phyloP scores from a whole-genome alignment of 108 stramenopile genomes.

The Discostella stelligeroides region DNA sequence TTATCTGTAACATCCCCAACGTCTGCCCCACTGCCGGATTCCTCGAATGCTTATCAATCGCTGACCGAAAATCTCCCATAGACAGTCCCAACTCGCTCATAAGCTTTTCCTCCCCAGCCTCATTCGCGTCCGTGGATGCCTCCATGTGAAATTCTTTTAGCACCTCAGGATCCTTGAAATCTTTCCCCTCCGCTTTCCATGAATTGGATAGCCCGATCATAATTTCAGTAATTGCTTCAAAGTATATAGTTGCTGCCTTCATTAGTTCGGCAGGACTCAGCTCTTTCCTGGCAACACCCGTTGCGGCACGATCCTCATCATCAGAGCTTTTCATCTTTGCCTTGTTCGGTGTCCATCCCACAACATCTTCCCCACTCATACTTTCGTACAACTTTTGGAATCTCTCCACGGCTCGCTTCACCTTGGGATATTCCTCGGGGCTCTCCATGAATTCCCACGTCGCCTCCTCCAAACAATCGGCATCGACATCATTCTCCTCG shows the following conservation, averaged over 20 bases:
- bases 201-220: constrained; percentile 67
- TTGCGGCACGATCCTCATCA: neutral
- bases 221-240: constrained; percentile 70
- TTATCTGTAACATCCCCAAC: constrained; percentile 85
- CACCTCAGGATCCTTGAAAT: constrained; percentile 64
- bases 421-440: constrained; percentile 68
- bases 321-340: constrained; percentile 8
- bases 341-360: constrained; percentile 70
- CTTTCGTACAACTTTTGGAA: constrained; percentile 91
- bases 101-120: constrained; percentile 75
- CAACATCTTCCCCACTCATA: constrained; percentile 70
- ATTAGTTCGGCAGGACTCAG: constrained; percentile 64
- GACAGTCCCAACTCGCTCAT: constrained; percentile 55
- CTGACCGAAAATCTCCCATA: constrained; percentile 72
- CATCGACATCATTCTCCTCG: constrained; percentile 84
- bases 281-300: constrained; percentile 47
- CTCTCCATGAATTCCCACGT: constrained; percentile 84
- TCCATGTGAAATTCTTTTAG: constrained; percentile 80
- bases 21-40: constrained; percentile 80
- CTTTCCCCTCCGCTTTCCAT: constrained; percentile 68
- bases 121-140: constrained; percentile 78
- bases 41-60: constrained; percentile 71
- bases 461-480: constrained; percentile 89
- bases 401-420: constrained; percentile 76
- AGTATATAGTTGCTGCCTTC: constrained; percentile 79